Evolutionary conservation across 2,329 filamentous ascomycete genomes (phyloP), one percentile per base, ranked within the genome.

Genomic region (Coniochaeta pulveracea): DNA sequence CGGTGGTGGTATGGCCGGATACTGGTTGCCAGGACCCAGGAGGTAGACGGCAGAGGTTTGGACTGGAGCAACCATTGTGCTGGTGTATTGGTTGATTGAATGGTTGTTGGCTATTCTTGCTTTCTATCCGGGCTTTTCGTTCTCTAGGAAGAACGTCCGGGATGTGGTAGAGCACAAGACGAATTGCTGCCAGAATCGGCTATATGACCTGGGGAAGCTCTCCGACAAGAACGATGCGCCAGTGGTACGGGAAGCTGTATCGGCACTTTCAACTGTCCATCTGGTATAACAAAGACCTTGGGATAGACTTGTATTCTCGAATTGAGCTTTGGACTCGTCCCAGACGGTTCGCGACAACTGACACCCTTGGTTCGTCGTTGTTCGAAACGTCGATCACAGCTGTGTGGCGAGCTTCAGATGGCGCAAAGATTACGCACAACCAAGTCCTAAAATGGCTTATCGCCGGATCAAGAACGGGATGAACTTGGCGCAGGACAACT

Each of bases 11-110:
- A 60, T 48, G 1, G 57, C 55, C 24, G 55, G 45, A 27, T 51
- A 51, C 21, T 56, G 51, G n/a, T 47, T 46, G 3, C 28, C 28
- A 19, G 43, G 44, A 12, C 58, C 55, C 16, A 67, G 55, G 8
- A 69, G 50, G 25, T 66, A 64, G 16, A 69, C 64, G 18, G 64
- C 62, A 43, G 64, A 68, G 38, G 61, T 69, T 45, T 69, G 65
- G 15, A 69, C 60, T 4, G 58, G 61, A 36, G 59, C 51, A 33
- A 46, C 44, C 46, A 50, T 50, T 19, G 36, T 40, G 37, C 22
- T 30, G 23, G 12, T 25, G n/a, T 9, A 9, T 14, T 21, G 28
- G 3, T 31, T n/a, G 11, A 26, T 7, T 24, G n/a, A 24, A n/a
- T 9, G 22, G 22, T n/a, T n/a, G 22, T 9, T 9, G 22, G 22